Evolutionary conservation across 2,329 filamentous ascomycete species (phyloP).

Genomic region (Alternaria alternata): DNA sequence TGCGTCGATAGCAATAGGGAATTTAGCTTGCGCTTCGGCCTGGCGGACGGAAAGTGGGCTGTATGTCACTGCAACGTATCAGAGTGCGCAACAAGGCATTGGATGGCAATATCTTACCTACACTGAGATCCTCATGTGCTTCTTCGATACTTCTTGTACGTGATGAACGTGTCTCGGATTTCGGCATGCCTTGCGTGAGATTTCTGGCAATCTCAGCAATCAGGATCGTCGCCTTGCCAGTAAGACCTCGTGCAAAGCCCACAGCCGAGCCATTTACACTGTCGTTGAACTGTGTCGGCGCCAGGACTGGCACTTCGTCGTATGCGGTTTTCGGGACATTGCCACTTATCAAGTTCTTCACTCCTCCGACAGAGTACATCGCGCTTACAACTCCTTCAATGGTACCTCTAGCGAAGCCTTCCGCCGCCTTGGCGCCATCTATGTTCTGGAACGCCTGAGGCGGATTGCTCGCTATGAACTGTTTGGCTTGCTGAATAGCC

Average conservation of each 20-base stretch:
- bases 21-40: neutral
- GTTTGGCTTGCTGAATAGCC: slow-evolving; percentile 12
- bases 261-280: slow-evolving; percentile 37
- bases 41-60: slow-evolving; percentile 22
- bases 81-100: neutral
- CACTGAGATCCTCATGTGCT: slow-evolving; percentile 12
- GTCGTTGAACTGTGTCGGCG: slow-evolving; percentile 33
- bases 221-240: slow-evolving; percentile 36
- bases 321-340: slow-evolving; percentile 30
- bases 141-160: slow-evolving; percentile 12
- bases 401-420: slow-evolving; percentile 38
- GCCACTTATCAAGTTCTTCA: slow-evolving; percentile 37
- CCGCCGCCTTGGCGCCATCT: slow-evolving; percentile 31
- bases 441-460: slow-evolving; percentile 17
- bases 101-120: slow-evolving; percentile 20
- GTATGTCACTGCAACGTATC: slow-evolving; percentile 20
- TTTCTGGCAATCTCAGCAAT: slow-evolving; percentile 30
- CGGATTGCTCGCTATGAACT: slow-evolving; percentile 7
- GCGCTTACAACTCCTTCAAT: slow-evolving; percentile 38
- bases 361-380: slow-evolving; percentile 35
- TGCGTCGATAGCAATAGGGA: slow-evolving; percentile 30
- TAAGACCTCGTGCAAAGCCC: slow-evolving; percentile 36
- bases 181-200: slow-evolving; percentile 18
- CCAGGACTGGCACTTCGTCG: slow-evolving; percentile 31
- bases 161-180: neutral